Evolutionary conservation across 2,329 filamentous ascomycete genomes (phyloP).

Genomic region (Talaromyces sp.): DNA sequence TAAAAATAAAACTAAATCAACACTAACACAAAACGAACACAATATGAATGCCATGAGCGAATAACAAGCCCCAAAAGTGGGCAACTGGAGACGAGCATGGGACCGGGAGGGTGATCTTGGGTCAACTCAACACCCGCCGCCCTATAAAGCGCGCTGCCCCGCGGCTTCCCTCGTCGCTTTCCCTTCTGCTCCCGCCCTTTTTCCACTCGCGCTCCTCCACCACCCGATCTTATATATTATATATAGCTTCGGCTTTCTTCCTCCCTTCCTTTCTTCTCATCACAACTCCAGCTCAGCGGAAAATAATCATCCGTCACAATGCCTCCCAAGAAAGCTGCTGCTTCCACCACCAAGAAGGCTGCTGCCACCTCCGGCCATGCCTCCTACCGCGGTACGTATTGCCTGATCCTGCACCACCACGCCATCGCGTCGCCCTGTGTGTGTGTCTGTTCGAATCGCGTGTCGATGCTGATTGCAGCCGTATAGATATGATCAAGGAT

Average conservation of each 20-base stretch:
- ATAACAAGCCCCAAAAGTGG: not conserved
- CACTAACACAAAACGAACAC: not conserved
- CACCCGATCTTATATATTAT: not conserved
- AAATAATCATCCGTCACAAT: slow-evolving; percentile 39
- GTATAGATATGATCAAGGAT: slow-evolving; percentile 67
- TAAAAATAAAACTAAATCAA: slow-evolving; percentile 6
- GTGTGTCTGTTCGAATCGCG: slow-evolving; percentile 44
- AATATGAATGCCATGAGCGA: not conserved
- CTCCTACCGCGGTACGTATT: slow-evolving; percentile 61
- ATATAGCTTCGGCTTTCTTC: slow-evolving; percentile 4
- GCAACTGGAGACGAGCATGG: not conserved
- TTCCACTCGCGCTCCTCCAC: slow-evolving; percentile 15
- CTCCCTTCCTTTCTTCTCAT: slow-evolving; percentile 13
- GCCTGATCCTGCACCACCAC: slow-evolving; percentile 39
- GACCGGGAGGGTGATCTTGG: slow-evolving; percentile 30
- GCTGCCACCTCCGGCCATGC: slow-evolving; percentile 49
- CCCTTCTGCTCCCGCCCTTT: slow-evolving; percentile 29
- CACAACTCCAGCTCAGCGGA: slow-evolving; percentile 1
- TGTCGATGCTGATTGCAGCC: slow-evolving; percentile 47
- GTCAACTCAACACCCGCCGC: slow-evolving; percentile 38
- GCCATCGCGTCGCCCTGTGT: slow-evolving; percentile 40
- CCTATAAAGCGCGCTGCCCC: slow-evolving; percentile 41
- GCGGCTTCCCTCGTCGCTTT: slow-evolving; percentile 34
- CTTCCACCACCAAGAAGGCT: slow-evolving; percentile 53
- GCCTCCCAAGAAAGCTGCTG: slow-evolving; percentile 60